These are phyloP conservation scores for Clarireedia homoeocarpa DNA, from an alignment of 2,329 filamentous ascomycete species.

Conservation along the genomic window DNA sequence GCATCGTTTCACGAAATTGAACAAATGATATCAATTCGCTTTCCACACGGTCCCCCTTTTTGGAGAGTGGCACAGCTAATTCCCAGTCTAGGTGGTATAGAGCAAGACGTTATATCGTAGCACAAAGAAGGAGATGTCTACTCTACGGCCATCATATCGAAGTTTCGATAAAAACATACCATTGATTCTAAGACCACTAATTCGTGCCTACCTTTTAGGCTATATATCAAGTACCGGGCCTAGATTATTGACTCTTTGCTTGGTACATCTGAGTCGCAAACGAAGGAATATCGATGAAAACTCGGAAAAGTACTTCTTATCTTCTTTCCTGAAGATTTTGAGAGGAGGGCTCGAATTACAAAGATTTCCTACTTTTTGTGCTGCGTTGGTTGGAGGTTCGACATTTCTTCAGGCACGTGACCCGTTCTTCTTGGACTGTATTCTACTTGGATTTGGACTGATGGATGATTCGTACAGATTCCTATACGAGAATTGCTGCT, in stretches of 20 bases:
- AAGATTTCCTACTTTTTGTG: constrained; percentile 56
- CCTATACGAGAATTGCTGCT: constrained; percentile 28
- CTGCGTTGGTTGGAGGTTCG: constrained; percentile 49
- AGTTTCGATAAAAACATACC: constrained; percentile 34
- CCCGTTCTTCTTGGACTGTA: background rate
- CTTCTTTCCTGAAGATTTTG: constrained; percentile 34
- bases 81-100: too few species aligned
- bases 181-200: constrained; percentile 43
- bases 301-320: constrained; percentile 11
- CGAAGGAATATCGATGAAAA: constrained; percentile 22
- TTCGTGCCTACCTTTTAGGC: constrained; percentile 53
- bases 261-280: constrained; percentile 38
- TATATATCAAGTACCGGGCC: constrained; percentile 53
- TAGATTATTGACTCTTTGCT: constrained; percentile 45
- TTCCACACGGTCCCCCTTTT: too few species aligned
- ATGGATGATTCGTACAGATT: constrained; percentile 19
- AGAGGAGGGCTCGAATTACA: constrained; percentile 44
- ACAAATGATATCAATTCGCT: too few species aligned
- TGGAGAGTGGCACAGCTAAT: too few species aligned
- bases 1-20: too few species aligned
- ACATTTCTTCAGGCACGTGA: constrained; percentile 50
- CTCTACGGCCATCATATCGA: constrained; percentile 13
- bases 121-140: too few species aligned
- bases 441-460: background rate
- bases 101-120: too few species aligned